Percentiles rank a stretch among this genome's conserved stretches.
Conservation (phyloP, 495 filamentous ascomycete genomes). For the Penicillium steckii region DNA sequence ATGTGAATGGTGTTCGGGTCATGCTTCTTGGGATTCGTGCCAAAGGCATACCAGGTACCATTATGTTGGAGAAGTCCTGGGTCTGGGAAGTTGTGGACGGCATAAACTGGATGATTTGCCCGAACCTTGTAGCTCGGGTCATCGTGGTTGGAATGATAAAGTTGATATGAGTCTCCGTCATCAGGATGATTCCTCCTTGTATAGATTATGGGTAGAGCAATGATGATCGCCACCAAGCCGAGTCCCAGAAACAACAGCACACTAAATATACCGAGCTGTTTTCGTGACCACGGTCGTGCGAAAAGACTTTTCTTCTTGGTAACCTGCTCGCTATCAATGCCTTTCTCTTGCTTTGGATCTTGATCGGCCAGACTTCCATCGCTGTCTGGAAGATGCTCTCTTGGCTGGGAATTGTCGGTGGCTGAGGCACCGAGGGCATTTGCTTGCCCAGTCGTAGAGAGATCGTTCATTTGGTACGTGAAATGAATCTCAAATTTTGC, state of each 20-base stretch:
- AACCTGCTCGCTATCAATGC: not conserved
- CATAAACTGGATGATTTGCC: conserved; percentile 23
- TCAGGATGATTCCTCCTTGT: conserved; percentile 6
- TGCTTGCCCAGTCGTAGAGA: not conserved
- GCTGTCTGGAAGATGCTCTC: conserved; percentile 3
- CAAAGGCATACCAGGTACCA: conserved; percentile 36
- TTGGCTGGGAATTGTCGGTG: not conserved
- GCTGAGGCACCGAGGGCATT: not conserved
- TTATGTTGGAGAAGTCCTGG: conserved; percentile 34
- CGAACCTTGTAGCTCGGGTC: conserved; percentile 20
- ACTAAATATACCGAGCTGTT: conserved; percentile 9
- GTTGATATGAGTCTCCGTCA: conserved; percentile 3
- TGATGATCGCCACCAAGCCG: conserved; percentile 13
- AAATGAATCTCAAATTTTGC: not conserved
- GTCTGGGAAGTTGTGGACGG: conserved; percentile 34
- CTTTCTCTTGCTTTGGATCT: not conserved
- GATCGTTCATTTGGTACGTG: not conserved
- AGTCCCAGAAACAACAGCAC: conserved; percentile 11
- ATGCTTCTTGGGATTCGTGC: conserved; percentile 26
- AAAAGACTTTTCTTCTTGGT: conserved; percentile 13
- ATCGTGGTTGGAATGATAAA: conserved; percentile 6
- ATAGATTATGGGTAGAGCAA: conserved; percentile 19
- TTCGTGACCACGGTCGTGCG: conserved; percentile 14
- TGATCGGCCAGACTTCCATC: not conserved
- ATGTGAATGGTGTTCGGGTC: conserved; percentile 21